Evolutionary conservation across 148 eudicot species (phyloP), one percentile per base, ranked within the genome.

Genomic region (Agrostemma githago): DNA sequence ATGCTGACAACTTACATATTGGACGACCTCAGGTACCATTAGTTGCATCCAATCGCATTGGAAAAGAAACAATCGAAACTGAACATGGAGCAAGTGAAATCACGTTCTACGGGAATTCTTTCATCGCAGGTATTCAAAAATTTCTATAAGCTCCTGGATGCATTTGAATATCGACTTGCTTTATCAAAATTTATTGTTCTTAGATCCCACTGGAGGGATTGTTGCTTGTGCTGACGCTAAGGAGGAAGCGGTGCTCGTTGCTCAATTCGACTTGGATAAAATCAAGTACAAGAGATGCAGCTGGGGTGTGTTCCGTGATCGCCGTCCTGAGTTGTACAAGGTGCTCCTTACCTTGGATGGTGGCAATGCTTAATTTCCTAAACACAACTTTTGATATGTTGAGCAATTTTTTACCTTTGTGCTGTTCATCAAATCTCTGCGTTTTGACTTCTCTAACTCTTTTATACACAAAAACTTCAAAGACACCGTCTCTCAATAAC

Each of bases 71-170:
- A 68, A 86, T 92, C 59, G 78, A 88, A 76, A 90, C 96, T 10
- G 99, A 95, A 83, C 97, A 95, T 82, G 97, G 99, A 48, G 85
- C 85, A 41, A 96, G 99, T 79, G 85, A 84, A 81, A 96, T 96
- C 80, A 96, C 96, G n/a, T 96, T 96, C 86, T 96, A 92, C 68
- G 99, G 97, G 19, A 90, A 90, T 84, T 96, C 99, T 16, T 96
- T 92, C 74, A 96, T 96, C 83, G 88, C 99, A 81, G 99, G 99
- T 92, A 86, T 10, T 11, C 41, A 34, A 10, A 62, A 20, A 7
- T 14, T 71, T 62, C 34, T 68, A 5, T 20, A 53, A 78, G 12
- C 51, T 74, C 62, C 7, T 16, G 21, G 34, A 10, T 39, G n/a
- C 3, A 14, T 15, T 70, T 51, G 11, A 51, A 26, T 53, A 14